Evolutionary conservation across 2,329 filamentous ascomycete species (phyloP), one percentile per base, ranked within the genome.

Genomic region (Aureobasidium sp.): DNA sequence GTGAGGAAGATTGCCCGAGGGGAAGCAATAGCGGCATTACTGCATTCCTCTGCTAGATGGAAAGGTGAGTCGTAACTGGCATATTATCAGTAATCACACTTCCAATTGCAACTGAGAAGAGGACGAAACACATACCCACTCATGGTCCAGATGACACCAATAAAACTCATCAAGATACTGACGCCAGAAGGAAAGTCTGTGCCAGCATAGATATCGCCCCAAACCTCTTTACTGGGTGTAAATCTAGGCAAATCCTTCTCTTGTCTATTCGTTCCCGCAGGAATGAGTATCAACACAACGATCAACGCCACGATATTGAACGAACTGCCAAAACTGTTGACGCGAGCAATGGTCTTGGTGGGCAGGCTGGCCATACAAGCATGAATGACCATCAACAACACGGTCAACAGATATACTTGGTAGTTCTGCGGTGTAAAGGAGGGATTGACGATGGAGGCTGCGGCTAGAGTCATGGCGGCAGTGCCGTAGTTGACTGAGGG

Each of bases 21-120:
- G 11, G 85, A 82, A 33, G 88, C 87, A 49, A 90, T 74, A 66
- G 82, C 85, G 31, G 88, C 87, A 67, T 90, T 90, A 63, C 84
- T 85, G 72, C 87, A 90, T 72, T 91, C 87, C 69, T 91, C 87
- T 3, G 84, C 81, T n/a, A 90, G 73, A 73, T 90, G 87, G 71
- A 90, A 90, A 0, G 86, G 83, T 0, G 81, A 81, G 71, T 89
- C 86, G 69, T 88, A 88, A 44, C 85, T 85, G 22, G 4, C 15
- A 5, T 22, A 37, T 37, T 4, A 31, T 47, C 22, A 53, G 27
- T 6, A 19, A 12, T 12, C 24, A 4, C 24, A 24, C 24, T 24
- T 24, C 24, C 24, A 24, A 24, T 24, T 4, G 24, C 24, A 24
- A 24, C 24, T 4, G 24, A 24, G 24, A 24, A 24, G 24, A 24